phyloP scores from a whole-genome alignment of 2,329 filamentous ascomycete species.

The Niveomyces coronatus region DNA sequence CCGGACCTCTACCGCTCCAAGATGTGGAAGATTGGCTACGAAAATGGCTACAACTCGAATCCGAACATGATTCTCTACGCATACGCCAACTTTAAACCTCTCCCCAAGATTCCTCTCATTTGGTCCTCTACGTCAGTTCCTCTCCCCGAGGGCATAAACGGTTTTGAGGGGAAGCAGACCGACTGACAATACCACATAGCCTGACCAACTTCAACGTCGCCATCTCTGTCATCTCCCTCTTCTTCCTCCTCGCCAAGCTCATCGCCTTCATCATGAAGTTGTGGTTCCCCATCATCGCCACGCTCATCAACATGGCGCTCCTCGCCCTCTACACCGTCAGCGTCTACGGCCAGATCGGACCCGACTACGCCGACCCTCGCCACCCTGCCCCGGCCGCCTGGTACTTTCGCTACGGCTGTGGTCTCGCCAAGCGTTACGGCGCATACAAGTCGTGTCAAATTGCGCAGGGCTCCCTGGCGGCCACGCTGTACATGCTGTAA shows the following conservation, averaged over 20 bases:
- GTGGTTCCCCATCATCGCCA: slow-evolving; percentile 56
- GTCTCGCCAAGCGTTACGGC: slow-evolving; percentile 42
- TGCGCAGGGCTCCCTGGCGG: slow-evolving; percentile 57
- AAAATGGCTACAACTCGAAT: slow-evolving; percentile 64
- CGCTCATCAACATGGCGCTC: slow-evolving; percentile 47
- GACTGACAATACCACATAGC: slow-evolving; percentile 30
- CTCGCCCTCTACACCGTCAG: slow-evolving; percentile 54
- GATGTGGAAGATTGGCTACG: slow-evolving; percentile 62
- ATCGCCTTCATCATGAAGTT: slow-evolving; percentile 60
- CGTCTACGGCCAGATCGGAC: slow-evolving; percentile 60
- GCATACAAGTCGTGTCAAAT: slow-evolving; percentile 52
- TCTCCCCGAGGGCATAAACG: slow-evolving; percentile 7
- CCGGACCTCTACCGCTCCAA: slow-evolving; percentile 62
- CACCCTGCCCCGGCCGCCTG: slow-evolving; percentile 56
- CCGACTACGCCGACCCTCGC: slow-evolving; percentile 57
- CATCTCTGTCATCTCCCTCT: slow-evolving; percentile 65
- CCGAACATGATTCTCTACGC: slow-evolving; percentile 61
- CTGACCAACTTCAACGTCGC: slow-evolving; percentile 68
- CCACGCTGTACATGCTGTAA: slow-evolving; percentile 58
- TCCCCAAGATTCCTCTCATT: slow-evolving; percentile 54
- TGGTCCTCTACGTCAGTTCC: slow-evolving; percentile 61
- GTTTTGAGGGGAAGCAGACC: not conserved
- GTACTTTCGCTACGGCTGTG: slow-evolving; percentile 66
- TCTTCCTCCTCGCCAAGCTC: slow-evolving; percentile 62
- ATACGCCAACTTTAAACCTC: slow-evolving; percentile 57